phyloP scores from a whole-genome alignment of 768 basidiomycete species.

The Kondoa malvinella region DNA sequence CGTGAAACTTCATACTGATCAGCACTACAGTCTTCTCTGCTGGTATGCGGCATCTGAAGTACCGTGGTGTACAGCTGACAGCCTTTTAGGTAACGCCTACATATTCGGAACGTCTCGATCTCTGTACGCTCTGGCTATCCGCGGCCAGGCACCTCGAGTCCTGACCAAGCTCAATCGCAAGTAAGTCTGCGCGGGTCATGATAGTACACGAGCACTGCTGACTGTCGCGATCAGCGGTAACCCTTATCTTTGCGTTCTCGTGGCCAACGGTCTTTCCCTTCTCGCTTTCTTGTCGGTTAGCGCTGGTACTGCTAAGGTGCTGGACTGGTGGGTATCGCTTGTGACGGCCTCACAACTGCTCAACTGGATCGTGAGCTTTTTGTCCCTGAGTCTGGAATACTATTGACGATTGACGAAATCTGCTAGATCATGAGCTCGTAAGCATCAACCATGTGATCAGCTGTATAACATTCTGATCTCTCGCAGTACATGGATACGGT shows the following conservation, averaged over 20 bases:
- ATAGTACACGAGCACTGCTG: no score
- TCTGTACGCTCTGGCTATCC: constrained; percentile 29
- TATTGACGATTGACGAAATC: not conserved
- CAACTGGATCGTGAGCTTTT: constrained; percentile 21
- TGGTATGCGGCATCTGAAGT: no score
- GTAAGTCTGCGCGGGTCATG: no score
- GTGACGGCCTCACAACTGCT: constrained; percentile 25
- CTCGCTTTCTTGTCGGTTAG: constrained; percentile 21
- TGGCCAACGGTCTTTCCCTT: constrained; percentile 20
- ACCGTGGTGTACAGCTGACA: no score
- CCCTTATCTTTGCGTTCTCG: constrained; percentile 28
- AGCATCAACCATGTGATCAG: not conserved
- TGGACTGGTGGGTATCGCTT: constrained; percentile 27
- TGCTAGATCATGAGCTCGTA: not conserved
- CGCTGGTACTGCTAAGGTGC: constrained; percentile 26
- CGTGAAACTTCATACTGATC: no score
- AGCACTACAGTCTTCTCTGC: no score
- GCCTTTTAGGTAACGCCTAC: constrained; percentile 29
- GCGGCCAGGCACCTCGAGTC: constrained; percentile 28
- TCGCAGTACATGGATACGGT: constrained; percentile 24
- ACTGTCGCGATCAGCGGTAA: no score
- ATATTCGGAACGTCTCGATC: constrained; percentile 27
- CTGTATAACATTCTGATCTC: not conserved
- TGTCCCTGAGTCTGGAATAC: not conserved
- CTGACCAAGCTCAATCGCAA: constrained; percentile 25